phyloP scores from a whole-genome alignment of 2,329 filamentous ascomycete species.

The Hymenotorrendiella dingleyae region DNA sequence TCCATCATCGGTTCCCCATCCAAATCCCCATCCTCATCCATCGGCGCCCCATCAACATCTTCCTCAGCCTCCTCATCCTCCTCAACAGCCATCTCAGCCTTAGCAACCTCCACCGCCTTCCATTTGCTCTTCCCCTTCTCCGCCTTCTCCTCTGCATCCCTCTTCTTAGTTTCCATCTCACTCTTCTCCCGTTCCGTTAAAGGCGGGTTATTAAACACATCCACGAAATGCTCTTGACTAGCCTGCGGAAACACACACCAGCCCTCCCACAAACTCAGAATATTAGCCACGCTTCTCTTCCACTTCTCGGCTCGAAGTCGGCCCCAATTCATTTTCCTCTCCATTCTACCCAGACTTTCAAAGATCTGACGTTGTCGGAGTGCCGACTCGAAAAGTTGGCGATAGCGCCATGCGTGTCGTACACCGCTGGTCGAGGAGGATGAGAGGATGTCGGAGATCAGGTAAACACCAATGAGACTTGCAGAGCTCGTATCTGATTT shows the following conservation, averaged over 20 bases:
- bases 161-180: conserved; percentile 30
- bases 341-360: conserved; percentile 56
- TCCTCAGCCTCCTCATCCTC: conserved; percentile 38
- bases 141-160: conserved; percentile 25
- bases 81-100: conserved; percentile 36
- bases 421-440: conserved; percentile 58
- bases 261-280: conserved; percentile 57
- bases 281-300: conserved; percentile 51
- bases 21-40: conserved; percentile 36
- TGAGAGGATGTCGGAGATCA: conserved; percentile 64
- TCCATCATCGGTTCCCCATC: conserved; percentile 35
- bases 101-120: conserved; percentile 34
- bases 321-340: conserved; percentile 60
- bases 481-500: conserved; percentile 63
- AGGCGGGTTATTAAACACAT: conserved; percentile 67
- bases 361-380: conserved; percentile 56
- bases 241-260: conserved; percentile 70
- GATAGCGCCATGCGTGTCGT: conserved; percentile 63
- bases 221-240: conserved; percentile 64
- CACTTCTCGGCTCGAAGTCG: conserved; percentile 60
- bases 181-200: conserved; percentile 35
- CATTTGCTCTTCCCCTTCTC: conserved; percentile 27
- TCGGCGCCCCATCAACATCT: conserved; percentile 37
- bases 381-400: conserved; percentile 56
- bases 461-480: conserved; percentile 75